These are phyloP conservation scores for Ananas comosus DNA, from an alignment of 176 grass and related monocot species.

Conservation along the genomic window DNA sequence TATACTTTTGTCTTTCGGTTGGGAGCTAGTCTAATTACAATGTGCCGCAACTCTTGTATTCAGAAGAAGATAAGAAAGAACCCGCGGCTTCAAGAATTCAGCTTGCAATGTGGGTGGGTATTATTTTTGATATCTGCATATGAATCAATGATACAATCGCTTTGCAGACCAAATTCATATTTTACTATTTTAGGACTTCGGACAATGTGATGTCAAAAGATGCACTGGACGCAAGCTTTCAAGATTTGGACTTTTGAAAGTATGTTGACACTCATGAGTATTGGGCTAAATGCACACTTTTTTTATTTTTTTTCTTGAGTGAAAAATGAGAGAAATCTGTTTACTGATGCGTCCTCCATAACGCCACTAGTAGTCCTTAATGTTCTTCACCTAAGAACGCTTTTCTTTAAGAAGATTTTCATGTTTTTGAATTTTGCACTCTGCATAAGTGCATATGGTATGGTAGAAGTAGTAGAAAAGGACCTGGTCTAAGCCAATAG, in stretches of 20 bases:
- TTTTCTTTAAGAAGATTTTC: not conserved
- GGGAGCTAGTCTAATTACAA: slow-evolving; percentile 1
- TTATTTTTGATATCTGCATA: not conserved
- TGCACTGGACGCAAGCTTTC: slow-evolving; percentile 96
- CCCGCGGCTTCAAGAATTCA: slow-evolving; percentile 45
- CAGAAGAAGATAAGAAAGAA: slow-evolving; percentile 48
- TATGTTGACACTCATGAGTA: not conserved
- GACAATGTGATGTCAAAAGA: slow-evolving; percentile 83
- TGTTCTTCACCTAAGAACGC: not conserved
- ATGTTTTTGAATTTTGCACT: too few relatives aligned
- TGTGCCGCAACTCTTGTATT: not conserved
- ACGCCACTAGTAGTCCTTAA: too few relatives aligned
- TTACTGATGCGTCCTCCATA: too few relatives aligned
- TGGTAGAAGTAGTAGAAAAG: not conserved
- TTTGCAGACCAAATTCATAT: not conserved
- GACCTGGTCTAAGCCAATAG: not conserved
- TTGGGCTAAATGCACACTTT: not conserved
- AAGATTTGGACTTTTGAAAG: slow-evolving; percentile 85
- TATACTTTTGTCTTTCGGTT: not conserved
- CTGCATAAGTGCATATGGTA: too few relatives aligned
- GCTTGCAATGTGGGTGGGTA: slow-evolving; percentile 98
- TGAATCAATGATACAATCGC: not conserved
- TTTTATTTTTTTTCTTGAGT: too few relatives aligned
- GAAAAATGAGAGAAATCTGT: too few relatives aligned
- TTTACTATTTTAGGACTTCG: slow-evolving; percentile 61